Evolutionary conservation across 306 rosid genomes (phyloP).

Genomic region (Gleditsia sinensis): DNA sequence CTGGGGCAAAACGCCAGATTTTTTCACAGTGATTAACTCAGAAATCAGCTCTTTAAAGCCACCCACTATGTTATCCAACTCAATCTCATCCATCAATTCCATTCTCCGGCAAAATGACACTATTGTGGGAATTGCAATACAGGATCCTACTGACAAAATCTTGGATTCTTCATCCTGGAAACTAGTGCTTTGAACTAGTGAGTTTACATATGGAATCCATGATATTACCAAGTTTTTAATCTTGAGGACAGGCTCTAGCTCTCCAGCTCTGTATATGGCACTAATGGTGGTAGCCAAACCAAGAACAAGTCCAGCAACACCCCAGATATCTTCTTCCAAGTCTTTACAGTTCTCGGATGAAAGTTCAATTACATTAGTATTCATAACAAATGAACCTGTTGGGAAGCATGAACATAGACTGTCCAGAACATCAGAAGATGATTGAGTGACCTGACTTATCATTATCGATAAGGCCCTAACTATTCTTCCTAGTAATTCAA

Average conservation of each 20-base stretch:
- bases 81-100: conserved; percentile 71
- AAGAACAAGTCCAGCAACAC: conserved; percentile 91
- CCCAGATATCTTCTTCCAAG: conserved; percentile 89
- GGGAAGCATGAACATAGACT: conserved; percentile 64
- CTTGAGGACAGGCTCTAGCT: conserved; percentile 68
- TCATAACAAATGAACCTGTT: conserved; percentile 36
- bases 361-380: conserved; percentile 40
- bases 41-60: conserved; percentile 74
- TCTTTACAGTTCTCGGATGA: conserved; percentile 51
- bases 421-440: conserved; percentile 60
- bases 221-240: conserved; percentile 69
- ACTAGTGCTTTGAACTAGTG: conserved; percentile 41
- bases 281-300: conserved; percentile 75
- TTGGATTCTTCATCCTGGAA: conserved; percentile 42
- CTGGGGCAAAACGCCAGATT: conserved; percentile 58
- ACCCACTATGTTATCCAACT: conserved; percentile 56
- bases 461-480: conserved; percentile 56
- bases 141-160: conserved; percentile 79
- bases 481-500: conserved; percentile 63
- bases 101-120: conserved; percentile 77
- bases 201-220: conserved; percentile 70
- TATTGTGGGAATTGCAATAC: conserved; percentile 80
- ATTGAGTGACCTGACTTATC: conserved; percentile 58
- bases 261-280: conserved; percentile 78
- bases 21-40: conserved; percentile 63